Percentiles rank a stretch among this genome's conserved stretches.
Evolutionary conservation across 768 basidiomycete species (phyloP).

Genomic region (Phallus indusiatus): DNA sequence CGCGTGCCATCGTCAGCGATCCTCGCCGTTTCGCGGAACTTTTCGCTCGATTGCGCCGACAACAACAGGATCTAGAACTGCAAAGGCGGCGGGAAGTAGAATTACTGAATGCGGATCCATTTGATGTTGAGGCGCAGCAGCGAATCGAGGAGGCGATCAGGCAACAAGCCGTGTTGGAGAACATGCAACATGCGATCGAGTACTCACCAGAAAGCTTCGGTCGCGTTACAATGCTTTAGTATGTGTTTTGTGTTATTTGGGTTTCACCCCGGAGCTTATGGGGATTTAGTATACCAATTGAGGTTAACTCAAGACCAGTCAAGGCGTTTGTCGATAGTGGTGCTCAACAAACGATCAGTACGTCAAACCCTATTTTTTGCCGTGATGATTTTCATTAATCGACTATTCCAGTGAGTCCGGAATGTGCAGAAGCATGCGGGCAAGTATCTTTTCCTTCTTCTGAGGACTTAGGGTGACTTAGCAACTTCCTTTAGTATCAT

Average conservation of each 20-base stretch:
- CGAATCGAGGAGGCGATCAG: slow-evolving; percentile 91
- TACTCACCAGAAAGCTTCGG: slow-evolving; percentile 92
- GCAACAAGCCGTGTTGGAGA: slow-evolving; percentile 84
- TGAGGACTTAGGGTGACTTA: background rate
- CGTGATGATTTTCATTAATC: no score
- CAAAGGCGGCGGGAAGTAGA: slow-evolving; percentile 52
- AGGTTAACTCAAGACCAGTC: slow-evolving; percentile 83
- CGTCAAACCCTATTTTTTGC: slow-evolving; percentile 19
- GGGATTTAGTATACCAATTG: slow-evolving; percentile 78
- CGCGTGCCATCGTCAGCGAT: slow-evolving; percentile 54
- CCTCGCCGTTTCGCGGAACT: slow-evolving; percentile 71
- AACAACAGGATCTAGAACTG: slow-evolving; percentile 44
- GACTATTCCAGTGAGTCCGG: slow-evolving; percentile 64
- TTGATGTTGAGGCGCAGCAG: slow-evolving; percentile 82
- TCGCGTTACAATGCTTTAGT: slow-evolving; percentile 95
- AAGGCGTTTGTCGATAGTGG: slow-evolving; percentile 99
- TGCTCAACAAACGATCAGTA: slow-evolving; percentile 94
- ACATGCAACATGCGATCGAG: slow-evolving; percentile 89
- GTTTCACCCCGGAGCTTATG: no score
- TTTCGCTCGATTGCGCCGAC: slow-evolving; percentile 49
- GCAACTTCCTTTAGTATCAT: slow-evolving; percentile 56
- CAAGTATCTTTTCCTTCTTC: slow-evolving; percentile 27
- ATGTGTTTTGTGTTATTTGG: no score
- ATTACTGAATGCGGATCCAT: slow-evolving; percentile 78
- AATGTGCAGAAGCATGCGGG: slow-evolving; percentile 88